Conservation (phyloP, 148 eudicot species). For the Camellia granthamiana region DNA sequence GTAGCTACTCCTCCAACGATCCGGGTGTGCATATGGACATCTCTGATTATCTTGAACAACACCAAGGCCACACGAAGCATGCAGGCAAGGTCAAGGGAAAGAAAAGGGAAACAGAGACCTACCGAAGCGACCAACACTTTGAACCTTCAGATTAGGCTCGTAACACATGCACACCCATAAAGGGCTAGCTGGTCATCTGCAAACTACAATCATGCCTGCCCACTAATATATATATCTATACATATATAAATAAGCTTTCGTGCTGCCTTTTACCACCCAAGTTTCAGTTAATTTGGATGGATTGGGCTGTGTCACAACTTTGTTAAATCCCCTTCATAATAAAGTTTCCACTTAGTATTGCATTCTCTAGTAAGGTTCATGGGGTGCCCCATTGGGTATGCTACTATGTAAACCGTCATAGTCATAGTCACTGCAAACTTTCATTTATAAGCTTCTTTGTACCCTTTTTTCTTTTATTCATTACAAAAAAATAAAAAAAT, state of each 20-base stretch:
- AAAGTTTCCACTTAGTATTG: constrained; percentile 5
- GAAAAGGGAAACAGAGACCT: constrained; percentile 27
- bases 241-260: too few relatives aligned
- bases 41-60: constrained; percentile 11
- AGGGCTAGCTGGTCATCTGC: too few relatives aligned
- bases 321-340: not conserved
- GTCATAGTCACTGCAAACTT: too few relatives aligned
- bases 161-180: too few relatives aligned
- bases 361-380: not conserved
- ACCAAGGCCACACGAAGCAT: not conserved
- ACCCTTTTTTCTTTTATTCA: too few relatives aligned
- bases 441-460: too few relatives aligned
- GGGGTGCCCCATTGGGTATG: too few relatives aligned
- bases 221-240: too few relatives aligned
- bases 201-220: too few relatives aligned
- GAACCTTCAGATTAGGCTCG: constrained; percentile 12
- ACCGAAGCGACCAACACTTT: constrained; percentile 21
- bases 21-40: constrained; percentile 93
- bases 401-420: too few relatives aligned
- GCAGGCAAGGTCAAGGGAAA: constrained; percentile 21
- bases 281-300: constrained; percentile 3
- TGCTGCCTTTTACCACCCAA: not conserved
- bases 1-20: constrained; percentile 58
- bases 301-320: not conserved
- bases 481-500: too few relatives aligned